phyloP scores from a whole-genome alignment of 2,329 filamentous ascomycete species.

The Ophiosphaerella narmari region DNA sequence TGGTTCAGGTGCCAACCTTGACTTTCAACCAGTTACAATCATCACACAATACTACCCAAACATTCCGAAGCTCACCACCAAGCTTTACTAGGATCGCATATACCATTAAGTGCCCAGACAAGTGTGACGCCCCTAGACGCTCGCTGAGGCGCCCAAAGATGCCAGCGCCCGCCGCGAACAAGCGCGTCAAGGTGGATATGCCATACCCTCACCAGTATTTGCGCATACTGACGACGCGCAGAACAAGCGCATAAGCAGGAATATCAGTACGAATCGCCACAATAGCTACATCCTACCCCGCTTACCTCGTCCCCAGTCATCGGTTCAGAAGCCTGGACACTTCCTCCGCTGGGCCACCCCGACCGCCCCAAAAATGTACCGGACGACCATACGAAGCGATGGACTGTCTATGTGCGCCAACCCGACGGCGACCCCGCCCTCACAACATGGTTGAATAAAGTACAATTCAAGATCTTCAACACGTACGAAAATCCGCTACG shows the following conservation, averaged over 20 bases:
- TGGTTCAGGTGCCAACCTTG: not conserved
- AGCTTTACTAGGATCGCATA: not conserved
- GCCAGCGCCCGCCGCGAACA: slow-evolving; percentile 59
- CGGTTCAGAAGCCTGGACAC: slow-evolving; percentile 55
- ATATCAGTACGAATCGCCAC: slow-evolving; percentile 38
- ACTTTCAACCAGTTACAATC: not conserved
- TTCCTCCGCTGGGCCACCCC: slow-evolving; percentile 73
- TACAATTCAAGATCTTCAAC: slow-evolving; percentile 98
- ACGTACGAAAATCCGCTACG: slow-evolving; percentile 91
- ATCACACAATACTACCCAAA: too few relatives aligned
- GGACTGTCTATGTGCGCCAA: slow-evolving; percentile 92
- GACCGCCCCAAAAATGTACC: slow-evolving; percentile 70
- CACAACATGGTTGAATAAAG: slow-evolving; percentile 93
- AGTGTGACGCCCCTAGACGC: not conserved
- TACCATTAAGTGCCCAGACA: not conserved
- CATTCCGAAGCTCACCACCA: not conserved
- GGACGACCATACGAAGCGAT: slow-evolving; percentile 92
- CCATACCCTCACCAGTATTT: not conserved
- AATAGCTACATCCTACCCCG: not conserved
- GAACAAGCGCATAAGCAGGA: slow-evolving; percentile 49
- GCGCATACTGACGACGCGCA: slow-evolving; percentile 26
- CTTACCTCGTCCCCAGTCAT: slow-evolving; percentile 45
- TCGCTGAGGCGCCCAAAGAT: slow-evolving; percentile 41
- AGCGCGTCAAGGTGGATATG: slow-evolving; percentile 53
- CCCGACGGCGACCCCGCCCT: slow-evolving; percentile 84